These are phyloP conservation scores for Takashimella tepidaria DNA, from an alignment of 1,284 basidiomycete genomes.

Conservation along the genomic window DNA sequence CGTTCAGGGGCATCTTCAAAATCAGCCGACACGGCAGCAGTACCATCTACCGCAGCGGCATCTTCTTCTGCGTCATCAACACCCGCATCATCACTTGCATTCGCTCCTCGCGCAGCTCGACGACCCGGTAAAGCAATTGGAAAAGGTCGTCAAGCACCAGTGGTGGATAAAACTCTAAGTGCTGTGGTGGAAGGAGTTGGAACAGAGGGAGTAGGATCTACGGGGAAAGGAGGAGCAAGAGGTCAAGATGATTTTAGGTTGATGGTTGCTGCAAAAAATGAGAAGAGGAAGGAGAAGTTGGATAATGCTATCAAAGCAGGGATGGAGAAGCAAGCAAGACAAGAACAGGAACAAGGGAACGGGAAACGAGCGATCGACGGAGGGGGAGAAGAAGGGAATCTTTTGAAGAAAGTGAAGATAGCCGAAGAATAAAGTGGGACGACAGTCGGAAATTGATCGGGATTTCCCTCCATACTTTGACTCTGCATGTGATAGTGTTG, in stretches of 20 bases:
- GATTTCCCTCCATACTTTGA: too few species aligned
- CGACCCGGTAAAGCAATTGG: constrained; percentile 27
- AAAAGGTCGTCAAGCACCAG: constrained; percentile 28
- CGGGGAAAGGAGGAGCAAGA: constrained; percentile 1
- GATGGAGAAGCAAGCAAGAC: not conserved
- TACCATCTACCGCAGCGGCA: not conserved
- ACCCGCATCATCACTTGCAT: constrained; percentile 9
- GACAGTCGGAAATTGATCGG: too few species aligned
- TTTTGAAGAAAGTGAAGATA: constrained; percentile 7
- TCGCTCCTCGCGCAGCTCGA: constrained; percentile 31
- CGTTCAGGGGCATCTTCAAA: not conserved
- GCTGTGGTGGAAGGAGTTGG: too few species aligned
- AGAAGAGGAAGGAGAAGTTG: constrained; percentile 26
- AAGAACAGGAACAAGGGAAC: constrained; percentile 18
- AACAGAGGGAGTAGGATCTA: constrained; percentile 2
- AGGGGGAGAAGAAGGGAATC: constrained; percentile 7
- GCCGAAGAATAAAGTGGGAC: constrained; percentile 1
- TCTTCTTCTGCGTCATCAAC: not conserved
- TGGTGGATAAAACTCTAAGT: constrained; percentile 15
- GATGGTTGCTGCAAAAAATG: constrained; percentile 39
- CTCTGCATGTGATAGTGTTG: too few species aligned
- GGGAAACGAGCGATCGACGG: constrained; percentile 15
- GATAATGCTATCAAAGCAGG: not conserved
- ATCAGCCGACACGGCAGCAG: not conserved
- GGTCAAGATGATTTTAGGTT: constrained; percentile 41